Percentiles rank a stretch among this genome's conserved stretches.
Conservation (phyloP, 345 rosid species). For the Leavenworthia alabamica region DNA sequence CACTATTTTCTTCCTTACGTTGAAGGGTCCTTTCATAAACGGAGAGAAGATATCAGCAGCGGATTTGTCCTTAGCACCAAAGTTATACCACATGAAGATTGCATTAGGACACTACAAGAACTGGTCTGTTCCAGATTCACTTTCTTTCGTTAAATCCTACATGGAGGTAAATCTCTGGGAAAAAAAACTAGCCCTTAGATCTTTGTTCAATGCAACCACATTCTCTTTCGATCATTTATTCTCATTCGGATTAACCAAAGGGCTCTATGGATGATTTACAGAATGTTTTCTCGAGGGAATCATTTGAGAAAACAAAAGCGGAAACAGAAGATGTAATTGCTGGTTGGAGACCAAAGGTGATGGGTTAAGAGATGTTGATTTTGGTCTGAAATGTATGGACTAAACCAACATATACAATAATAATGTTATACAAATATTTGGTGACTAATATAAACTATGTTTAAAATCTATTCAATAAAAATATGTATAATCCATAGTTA, state of each 20-base stretch:
- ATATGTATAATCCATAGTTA: neutral
- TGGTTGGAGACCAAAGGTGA: constrained; percentile 90
- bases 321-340: constrained; percentile 73
- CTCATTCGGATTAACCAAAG: neutral
- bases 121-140: constrained; percentile 83
- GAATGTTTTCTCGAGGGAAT: constrained; percentile 70
- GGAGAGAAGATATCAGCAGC: constrained; percentile 81
- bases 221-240: neutral
- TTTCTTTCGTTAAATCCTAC: constrained; percentile 55
- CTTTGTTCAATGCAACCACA: neutral
- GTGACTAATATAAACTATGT: neutral
- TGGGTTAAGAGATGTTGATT: constrained; percentile 36
- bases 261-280: constrained; percentile 27
- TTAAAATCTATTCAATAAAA: neutral
- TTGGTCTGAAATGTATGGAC: neutral
- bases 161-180: constrained; percentile 56
- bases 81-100: constrained; percentile 74
- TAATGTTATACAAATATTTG: neutral
- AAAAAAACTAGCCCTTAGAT: neutral
- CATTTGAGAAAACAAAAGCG: constrained; percentile 61
- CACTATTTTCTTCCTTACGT: neutral
- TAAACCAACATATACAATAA: neutral
- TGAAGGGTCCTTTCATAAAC: constrained; percentile 80
- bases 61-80: constrained; percentile 76
- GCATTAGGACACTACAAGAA: constrained; percentile 80